Base-by-base conservation (phyloP, 2,329 filamentous ascomycete species). In the Pyrenophora tritici-repentis region DNA sequence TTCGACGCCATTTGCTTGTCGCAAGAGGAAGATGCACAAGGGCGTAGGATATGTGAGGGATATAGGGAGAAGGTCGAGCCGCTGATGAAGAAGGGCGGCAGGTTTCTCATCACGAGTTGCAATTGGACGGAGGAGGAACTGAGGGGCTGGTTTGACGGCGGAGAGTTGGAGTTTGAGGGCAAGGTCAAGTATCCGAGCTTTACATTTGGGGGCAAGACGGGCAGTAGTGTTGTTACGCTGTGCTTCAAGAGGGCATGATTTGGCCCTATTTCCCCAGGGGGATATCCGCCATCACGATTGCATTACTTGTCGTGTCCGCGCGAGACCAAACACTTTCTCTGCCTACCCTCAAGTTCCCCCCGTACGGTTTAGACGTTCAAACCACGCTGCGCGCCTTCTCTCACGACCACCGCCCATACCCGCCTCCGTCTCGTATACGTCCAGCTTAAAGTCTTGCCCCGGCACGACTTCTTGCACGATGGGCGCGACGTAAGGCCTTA, bases 101-200 rank as follows among this genome's bases (percentile, higher is more conserved):
- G 90, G 18, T 83, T 97, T 63, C 75, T 97, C 53, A 84, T 99
- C 46, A 97, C 94, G 47, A 97, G 91, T 74, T 99, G 94, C 73
- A 99, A 99, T 76, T 99, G 94, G 94, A 97, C 93, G 1, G 91
- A 94, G 77, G 83, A 86, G 34, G 94, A 99, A 78, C 75, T 99
- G 65, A 79, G 82, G 53, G 76, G 75, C 13, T 97, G 93, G 91
- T 94, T 97, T 70, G 85, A 82, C 42, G 63, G 68, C 4, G 55
- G 73, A 47, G 68, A 77, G 42, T 80, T 95, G 61, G 77, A 78
- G 54, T 83, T 86, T 49, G 86, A 83, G 46, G 86, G 83, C 1
- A 81, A 83, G 61, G 86, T 96, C 47, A 83, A 87, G 67, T 97
- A 97, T 73, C 89, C 85, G 17, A 88, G 86, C 44, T 97, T 96